Evolutionary conservation across 73 alveolate species (phyloP).

Genomic region (Paramecium sexaurelia): DNA sequence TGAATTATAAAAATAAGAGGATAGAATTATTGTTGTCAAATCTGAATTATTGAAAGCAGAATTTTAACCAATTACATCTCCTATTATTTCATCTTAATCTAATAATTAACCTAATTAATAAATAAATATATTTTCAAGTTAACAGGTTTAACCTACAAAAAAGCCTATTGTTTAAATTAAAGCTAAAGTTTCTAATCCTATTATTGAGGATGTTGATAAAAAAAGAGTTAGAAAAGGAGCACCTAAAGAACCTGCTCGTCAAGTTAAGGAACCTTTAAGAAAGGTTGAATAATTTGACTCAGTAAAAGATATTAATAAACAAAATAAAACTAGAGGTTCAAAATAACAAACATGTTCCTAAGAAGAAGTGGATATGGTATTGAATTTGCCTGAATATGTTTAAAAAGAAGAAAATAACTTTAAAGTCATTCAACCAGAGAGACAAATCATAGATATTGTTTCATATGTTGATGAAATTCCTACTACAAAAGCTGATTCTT

Average conservation of each 20-base stretch:
- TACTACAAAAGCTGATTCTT: neutral
- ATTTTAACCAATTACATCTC: neutral
- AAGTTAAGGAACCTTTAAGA: constrained; percentile 13
- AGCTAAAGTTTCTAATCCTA: neutral
- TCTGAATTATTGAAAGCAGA: constrained; percentile 19
- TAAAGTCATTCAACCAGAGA: constrained; percentile 22
- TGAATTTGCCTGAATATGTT: constrained; percentile 59
- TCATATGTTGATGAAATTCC: constrained; percentile 40
- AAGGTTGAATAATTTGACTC: neutral
- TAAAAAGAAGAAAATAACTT: neutral
- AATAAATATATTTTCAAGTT: neutral
- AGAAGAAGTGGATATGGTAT: constrained; percentile 53
- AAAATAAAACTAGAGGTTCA: neutral
- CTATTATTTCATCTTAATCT: neutral
- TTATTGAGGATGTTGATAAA: neutral
- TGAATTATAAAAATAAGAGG: neutral
- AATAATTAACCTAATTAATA: neutral
- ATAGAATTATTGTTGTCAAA: neutral
- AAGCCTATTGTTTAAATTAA: neutral
- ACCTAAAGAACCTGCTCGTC: constrained; percentile 40
- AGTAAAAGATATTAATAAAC: neutral
- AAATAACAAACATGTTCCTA: neutral
- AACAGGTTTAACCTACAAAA: constrained; percentile 1
- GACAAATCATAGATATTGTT: constrained; percentile 23
- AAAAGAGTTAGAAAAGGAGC: constrained; percentile 68